Base-by-base conservation (phyloP, 345 rosid species). In the Hibiscus mutabilis region DNA sequence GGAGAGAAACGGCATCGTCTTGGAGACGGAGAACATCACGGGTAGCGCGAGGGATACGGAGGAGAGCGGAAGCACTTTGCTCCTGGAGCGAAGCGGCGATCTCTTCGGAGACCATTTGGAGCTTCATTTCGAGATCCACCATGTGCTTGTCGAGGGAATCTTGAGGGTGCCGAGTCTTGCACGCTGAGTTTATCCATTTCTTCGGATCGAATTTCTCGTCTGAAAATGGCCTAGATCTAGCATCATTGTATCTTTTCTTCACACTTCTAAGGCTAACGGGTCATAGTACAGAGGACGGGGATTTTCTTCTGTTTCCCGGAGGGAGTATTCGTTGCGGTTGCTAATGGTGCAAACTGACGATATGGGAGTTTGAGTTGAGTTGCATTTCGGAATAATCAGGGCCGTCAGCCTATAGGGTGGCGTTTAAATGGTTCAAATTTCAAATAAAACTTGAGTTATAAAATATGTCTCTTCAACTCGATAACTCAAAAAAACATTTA, bases 61-160 rank as follows among this genome's bases (percentile, higher is more conserved):
- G 92, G 76, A 95, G 88, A 25, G 97, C 83, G 7, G 90, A 74
- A 62, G 87, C 82, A 81, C 96, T 92, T 83, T 90, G 99, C 74
- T 95, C 99, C 84, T 95, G 94, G 31, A 95, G 97, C n/a, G 97
- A 88, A 56, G 90, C 86, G 37, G 94, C 86, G 79, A 95, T 95
- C 88, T 95, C 99, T 83, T 95, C 99, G 62, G 98, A 90, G 21
- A 87, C 83, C 84, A 92, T 95, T 86, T 95, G 99, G 49, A 95
- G 97, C 96, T 95, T 95, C 99, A 92, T 92, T 71, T 95, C 99
- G 75, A 95, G 92, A 88, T 95, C 99, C 76, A 90, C 89, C 64
- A 92, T 80, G 79, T 92, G 94, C 70, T 86, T 89, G 85, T 95
- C 99, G 19, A 90, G 82, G 8, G 97, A 84, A 72, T 92, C 96